Evolutionary conservation across 108 stramenopile species (phyloP).

Genomic region (Mediolabrus comicus): DNA sequence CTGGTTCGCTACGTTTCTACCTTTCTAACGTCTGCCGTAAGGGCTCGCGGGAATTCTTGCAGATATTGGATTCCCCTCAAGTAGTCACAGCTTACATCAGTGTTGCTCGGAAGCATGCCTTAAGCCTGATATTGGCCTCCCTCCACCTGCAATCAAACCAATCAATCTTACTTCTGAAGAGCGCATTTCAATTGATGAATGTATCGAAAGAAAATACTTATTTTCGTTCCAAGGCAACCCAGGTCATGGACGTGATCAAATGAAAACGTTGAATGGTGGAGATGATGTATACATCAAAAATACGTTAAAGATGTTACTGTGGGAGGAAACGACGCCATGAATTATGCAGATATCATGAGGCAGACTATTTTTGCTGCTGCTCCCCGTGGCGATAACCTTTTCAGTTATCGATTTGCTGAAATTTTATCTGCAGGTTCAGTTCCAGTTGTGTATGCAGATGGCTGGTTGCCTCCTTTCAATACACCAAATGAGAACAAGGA

Average conservation of each 20-base stretch:
- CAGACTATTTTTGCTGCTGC: conserved; percentile 20
- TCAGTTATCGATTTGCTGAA: conserved; percentile 51
- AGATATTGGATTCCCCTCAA: no score
- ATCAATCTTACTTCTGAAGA: background rate
- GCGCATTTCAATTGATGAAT: background rate
- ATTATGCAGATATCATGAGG: background rate
- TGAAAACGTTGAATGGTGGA: background rate
- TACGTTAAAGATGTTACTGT: background rate
- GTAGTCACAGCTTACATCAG: background rate
- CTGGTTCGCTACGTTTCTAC: background rate
- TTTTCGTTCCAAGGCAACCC: conserved; percentile 10
- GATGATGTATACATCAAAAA: background rate
- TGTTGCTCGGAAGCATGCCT: background rate
- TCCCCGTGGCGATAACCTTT: conserved; percentile 52
- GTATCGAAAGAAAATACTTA: background rate
- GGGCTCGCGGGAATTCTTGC: no score
- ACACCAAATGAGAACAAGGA: conserved; percentile 11
- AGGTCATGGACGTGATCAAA: background rate
- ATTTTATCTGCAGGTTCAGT: conserved; percentile 43
- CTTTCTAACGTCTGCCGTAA: background rate
- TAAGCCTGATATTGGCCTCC: conserved; percentile 8
- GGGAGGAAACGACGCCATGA: background rate
- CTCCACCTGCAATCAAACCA: conserved; percentile 11
- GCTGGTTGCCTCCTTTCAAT: conserved; percentile 40
- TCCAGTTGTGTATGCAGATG: conserved; percentile 42